These are phyloP conservation scores for Candida anglica DNA, from an alignment of 805 yeast genomes.

Conservation along the genomic window DNA sequence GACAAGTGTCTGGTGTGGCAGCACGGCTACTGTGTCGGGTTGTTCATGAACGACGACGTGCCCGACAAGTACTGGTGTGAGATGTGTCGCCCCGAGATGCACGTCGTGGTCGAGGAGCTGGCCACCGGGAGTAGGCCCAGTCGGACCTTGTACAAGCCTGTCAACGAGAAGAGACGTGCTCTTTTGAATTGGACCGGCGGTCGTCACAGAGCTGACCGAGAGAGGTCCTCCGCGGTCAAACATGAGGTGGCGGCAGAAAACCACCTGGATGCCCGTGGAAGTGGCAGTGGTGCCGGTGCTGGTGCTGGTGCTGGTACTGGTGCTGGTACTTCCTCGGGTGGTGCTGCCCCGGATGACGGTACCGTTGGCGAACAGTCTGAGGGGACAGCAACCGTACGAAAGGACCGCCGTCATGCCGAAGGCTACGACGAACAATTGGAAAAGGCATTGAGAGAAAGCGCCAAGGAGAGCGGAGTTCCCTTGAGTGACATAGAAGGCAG, in stretches of 20 bases:
- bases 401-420: conserved; percentile 28
- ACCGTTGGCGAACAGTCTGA: not conserved
- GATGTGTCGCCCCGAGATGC: conserved; percentile 80
- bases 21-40: conserved; percentile 94
- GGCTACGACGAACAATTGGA: conserved; percentile 39
- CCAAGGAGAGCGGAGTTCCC: conserved; percentile 40
- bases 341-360: not conserved
- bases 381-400: conserved; percentile 18
- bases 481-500: conserved; percentile 6
- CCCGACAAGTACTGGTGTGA: conserved; percentile 98
- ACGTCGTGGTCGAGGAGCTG: conserved; percentile 38
- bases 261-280: not conserved
- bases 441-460: conserved; percentile 55
- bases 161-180: conserved; percentile 39
- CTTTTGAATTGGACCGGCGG: conserved; percentile 16
- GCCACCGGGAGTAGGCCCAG: too few species aligned
- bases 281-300: not conserved
- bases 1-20: conserved; percentile 96
- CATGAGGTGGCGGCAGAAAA: not conserved
- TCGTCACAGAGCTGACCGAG: conserved; percentile 15
- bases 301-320: not conserved
- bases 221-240: conserved; percentile 11
- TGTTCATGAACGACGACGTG: conserved; percentile 64
- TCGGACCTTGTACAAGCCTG: conserved; percentile 38
- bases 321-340: not conserved